Conservation (phyloP, 768 basidiomycete species). For the Auriscalpium vulgare region DNA sequence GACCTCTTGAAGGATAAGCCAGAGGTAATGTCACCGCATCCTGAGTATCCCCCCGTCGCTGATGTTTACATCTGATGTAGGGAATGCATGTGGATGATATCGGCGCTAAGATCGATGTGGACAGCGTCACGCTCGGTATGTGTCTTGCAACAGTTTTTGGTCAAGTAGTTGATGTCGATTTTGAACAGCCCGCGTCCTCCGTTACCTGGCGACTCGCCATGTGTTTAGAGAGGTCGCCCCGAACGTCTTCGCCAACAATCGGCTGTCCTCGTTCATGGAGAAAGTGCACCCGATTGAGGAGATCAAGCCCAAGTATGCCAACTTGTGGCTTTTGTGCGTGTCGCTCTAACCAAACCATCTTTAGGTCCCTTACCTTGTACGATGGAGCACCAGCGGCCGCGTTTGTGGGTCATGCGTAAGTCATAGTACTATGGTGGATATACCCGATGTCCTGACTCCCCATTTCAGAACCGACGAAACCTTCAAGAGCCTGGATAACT, state of each 20-base stretch:
- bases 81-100: slow-evolving; percentile 7
- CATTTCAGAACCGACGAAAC: slow-evolving; percentile 4
- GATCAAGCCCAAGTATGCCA: neutral
- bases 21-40: neutral
- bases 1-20: slow-evolving; percentile 1
- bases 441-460: neutral
- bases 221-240: slow-evolving; percentile 31
- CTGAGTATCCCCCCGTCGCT: neutral
- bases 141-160: neutral
- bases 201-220: slow-evolving; percentile 31
- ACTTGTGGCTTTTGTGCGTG: neutral
- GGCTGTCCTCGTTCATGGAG: slow-evolving; percentile 28
- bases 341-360: neutral
- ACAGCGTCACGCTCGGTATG: slow-evolving; percentile 3
- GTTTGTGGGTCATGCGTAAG: slow-evolving; percentile 14
- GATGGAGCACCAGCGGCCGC: slow-evolving; percentile 15
- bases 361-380: slow-evolving; percentile 2
- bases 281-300: slow-evolving; percentile 21
- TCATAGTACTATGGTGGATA: neutral
- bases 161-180: neutral
- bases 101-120: neutral
- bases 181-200: slow-evolving; percentile 27
- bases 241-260: slow-evolving; percentile 32
- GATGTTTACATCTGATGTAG: neutral
- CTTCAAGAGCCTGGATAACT: neutral